Evolutionary conservation across 306 rosid genomes (phyloP), one percentile per base, ranked within the genome.

Genomic region (Vigna reflexopilosa): DNA sequence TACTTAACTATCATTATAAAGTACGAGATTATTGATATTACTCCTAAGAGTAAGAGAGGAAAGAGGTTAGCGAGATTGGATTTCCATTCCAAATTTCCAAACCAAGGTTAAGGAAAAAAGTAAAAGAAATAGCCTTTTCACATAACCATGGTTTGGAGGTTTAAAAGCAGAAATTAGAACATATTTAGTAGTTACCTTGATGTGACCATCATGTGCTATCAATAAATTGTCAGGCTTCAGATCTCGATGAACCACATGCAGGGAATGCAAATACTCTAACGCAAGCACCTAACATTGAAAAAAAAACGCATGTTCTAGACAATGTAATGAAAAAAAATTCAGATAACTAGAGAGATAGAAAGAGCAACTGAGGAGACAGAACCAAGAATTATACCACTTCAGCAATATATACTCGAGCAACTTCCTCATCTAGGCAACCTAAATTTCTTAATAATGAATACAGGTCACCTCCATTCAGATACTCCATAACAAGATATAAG

Each of bases 401-500:
- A 50, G 99, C 99, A 30, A 96, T 87, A 90, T 96, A 96, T 44
- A 96, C 93, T 73, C 94, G 99, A 36, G 96, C 99, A 72, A 96
- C 94, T 78, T 91, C 98, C 83, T 96, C 98, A 8, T 88, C 93
- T 63, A 96, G 87, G 88, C 98, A 96, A 67, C 99, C 99, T 73
- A 96, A 88, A 88, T 91, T 96, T 88, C 99, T 88, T 87, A 96
- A 85, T 84, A 95, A 86, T 13, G 99, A 96, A 85, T 96, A 96
- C 54, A 96, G 87, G 85, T 96, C 99, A 26, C 99, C 99, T 82
- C 99, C 99, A 76, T 93, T 96, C 54, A 93, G 87, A 89, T 96
- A 96, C 89, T 96, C 99, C 99, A 96, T 96, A 73, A 96, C 99
- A 72, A 96, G 99, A 77, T 96, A 96, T 83, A 96, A 83, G 86